Evolutionary conservation across 345 rosid genomes (phyloP).

Genomic region (Punica granatum): DNA sequence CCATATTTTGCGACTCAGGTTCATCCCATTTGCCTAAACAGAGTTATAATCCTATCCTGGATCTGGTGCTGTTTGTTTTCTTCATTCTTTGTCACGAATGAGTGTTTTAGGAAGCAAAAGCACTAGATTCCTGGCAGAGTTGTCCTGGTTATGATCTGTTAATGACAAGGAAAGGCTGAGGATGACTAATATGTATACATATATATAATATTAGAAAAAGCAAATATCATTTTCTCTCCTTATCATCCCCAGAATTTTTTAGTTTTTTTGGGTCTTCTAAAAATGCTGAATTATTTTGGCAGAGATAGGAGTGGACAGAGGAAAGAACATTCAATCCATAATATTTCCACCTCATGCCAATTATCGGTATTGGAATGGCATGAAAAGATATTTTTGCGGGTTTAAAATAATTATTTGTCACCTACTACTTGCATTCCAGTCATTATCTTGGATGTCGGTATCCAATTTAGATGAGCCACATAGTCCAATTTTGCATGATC

Average conservation of each 20-base stretch:
- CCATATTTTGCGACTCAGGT: not conserved
- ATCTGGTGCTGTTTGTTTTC: not conserved
- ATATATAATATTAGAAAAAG: not conserved
- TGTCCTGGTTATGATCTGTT: conserved; percentile 2
- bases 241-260: not conserved
- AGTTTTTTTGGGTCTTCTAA: too few species aligned
- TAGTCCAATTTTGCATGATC: not conserved
- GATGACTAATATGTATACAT: not conserved
- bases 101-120: conserved; percentile 29
- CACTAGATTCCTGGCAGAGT: conserved; percentile 38
- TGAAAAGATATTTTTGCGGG: conserved; percentile 3
- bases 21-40: not conserved
- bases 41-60: not conserved
- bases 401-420: not conserved
- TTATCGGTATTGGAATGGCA: conserved; percentile 2
- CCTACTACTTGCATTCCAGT: not conserved
- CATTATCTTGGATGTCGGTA: not conserved
- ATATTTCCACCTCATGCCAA: not conserved
- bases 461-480: not conserved
- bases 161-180: conserved; percentile 3
- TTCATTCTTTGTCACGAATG: conserved; percentile 13
- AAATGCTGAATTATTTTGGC: conserved; percentile 1
- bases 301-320: not conserved
- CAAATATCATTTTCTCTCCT: not conserved
- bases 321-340: not conserved